Percentiles rank a stretch among this genome's conserved stretches.
phyloP scores from a whole-genome alignment of 306 rosid genomes.

The Prunus davidiana region DNA sequence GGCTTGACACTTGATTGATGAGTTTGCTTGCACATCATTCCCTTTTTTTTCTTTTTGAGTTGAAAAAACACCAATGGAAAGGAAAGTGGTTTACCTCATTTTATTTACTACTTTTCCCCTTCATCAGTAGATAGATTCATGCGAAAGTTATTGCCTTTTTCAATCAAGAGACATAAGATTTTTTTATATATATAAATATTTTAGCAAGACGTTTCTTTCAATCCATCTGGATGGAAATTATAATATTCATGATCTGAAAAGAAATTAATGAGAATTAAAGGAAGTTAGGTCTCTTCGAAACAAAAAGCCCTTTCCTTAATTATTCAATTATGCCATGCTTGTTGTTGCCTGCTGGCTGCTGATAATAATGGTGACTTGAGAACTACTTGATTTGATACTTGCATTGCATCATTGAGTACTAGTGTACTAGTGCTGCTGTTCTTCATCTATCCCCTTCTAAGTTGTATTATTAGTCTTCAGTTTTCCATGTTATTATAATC shows the following conservation, averaged over 20 bases:
- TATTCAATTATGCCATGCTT: background rate
- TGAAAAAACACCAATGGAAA: background rate
- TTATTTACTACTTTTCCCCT: background rate
- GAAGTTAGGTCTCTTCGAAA: background rate
- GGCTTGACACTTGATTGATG: background rate
- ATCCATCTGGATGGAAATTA: background rate
- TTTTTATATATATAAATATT: background rate
- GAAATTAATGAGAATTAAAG: background rate
- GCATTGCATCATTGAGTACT: background rate
- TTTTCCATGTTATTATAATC: no score
- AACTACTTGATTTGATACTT: slow-evolving; percentile 28
- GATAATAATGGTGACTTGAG: slow-evolving; percentile 16
- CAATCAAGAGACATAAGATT: background rate
- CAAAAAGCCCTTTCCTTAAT: background rate
- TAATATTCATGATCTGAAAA: background rate
- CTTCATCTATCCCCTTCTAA: no score
- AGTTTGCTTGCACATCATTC: background rate
- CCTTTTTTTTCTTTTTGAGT: background rate
- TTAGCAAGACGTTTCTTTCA: background rate
- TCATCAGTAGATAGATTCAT: no score
- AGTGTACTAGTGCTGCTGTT: background rate
- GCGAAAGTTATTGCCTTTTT: background rate
- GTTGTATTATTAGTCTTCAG: no score
- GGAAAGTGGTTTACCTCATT: background rate
- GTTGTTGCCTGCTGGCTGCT: slow-evolving; percentile 6